Base-by-base conservation (phyloP, 331 rosid species). In the Acacia concinna region DNA sequence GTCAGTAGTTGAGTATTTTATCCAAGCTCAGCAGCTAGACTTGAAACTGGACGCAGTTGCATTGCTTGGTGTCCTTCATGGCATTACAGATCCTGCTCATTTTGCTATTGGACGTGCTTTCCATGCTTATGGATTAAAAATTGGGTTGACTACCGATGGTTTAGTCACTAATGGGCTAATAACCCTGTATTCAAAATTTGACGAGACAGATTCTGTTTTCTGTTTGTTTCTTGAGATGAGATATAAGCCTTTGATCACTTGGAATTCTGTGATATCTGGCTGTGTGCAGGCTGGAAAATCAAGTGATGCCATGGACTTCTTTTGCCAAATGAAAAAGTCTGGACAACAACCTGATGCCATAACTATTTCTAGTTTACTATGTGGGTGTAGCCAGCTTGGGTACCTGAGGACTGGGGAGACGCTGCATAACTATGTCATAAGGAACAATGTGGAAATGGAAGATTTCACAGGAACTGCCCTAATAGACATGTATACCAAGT, bases 191-290 rank as follows among this genome's bases (percentile, higher is more conserved):
- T 90, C 89, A 17, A 91, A 84, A 85, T 90, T 85, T 77, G 91
- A 90, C 47, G 87, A 89, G 60, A 76, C 86, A 35, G 91, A 89
- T 75, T 63, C 79, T 20, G 86, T 83, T 32, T 81, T 83, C 38
- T 91, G 83, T 35, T 75, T 93, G 87, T 90, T 91, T 80, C 68
- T 7, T 51, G 87, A 82, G 59, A 82, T 83, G 84, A 71, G 57
- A 12, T 86, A 84, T 62, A 93, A 84, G 77, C 76, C 87, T n/a
- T 70, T 90, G 85, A 84, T 81, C 72, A 85, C 86, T 63, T 93
- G 97, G 97, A 93, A 91, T 77, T 93, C 97, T 73, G 77, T 89
- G 77, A 90, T 93, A 79, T 93, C 94, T 23, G 90, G 96, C 49
- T 93, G 88, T 74, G 93, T 91, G 38, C 97, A 88, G 81, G 84